Conservation (phyloP, 495 filamentous ascomycete genomes). For the Penicillium angulare region DNA sequence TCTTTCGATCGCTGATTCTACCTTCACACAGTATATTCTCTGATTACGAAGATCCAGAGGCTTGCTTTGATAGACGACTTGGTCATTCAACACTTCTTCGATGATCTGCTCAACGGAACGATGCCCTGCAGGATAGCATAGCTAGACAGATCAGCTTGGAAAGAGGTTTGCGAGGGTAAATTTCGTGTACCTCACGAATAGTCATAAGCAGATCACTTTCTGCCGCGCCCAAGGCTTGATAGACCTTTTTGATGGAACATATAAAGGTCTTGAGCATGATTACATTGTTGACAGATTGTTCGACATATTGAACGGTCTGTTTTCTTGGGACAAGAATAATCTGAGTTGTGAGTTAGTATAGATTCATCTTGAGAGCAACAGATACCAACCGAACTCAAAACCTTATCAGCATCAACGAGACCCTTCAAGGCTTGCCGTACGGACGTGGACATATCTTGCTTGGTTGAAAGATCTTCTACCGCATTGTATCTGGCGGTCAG, state of each 20-base stretch:
- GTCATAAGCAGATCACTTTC: slow-evolving; percentile 62
- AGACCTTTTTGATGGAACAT: slow-evolving; percentile 61
- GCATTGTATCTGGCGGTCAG: slow-evolving; percentile 73
- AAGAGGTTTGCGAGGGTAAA: neutral
- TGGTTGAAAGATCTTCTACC: slow-evolving; percentile 76
- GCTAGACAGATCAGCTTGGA: slow-evolving; percentile 29
- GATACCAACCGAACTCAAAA: slow-evolving; percentile 30
- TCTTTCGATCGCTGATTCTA: slow-evolving; percentile 20
- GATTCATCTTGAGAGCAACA: neutral
- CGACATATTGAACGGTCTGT: slow-evolving; percentile 61
- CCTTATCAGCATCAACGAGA: slow-evolving; percentile 56
- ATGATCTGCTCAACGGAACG: slow-evolving; percentile 63
- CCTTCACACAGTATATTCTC: slow-evolving; percentile 87
- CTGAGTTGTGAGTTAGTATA: slow-evolving; percentile 39
- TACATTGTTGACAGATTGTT: slow-evolving; percentile 82
- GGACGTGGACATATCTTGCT: slow-evolving; percentile 84
- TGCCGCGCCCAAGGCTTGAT: slow-evolving; percentile 64
- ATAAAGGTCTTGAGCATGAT: slow-evolving; percentile 85
- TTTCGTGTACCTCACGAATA: slow-evolving; percentile 57
- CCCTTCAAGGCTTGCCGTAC: slow-evolving; percentile 71
- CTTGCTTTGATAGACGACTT: slow-evolving; percentile 72
- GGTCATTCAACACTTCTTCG: slow-evolving; percentile 71
- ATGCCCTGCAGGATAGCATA: slow-evolving; percentile 63
- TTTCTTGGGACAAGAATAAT: slow-evolving; percentile 67
- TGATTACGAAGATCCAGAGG: slow-evolving; percentile 90